Evolutionary conservation across 768 basidiomycete species (phyloP).

Genomic region (Mycena indigotica): DNA sequence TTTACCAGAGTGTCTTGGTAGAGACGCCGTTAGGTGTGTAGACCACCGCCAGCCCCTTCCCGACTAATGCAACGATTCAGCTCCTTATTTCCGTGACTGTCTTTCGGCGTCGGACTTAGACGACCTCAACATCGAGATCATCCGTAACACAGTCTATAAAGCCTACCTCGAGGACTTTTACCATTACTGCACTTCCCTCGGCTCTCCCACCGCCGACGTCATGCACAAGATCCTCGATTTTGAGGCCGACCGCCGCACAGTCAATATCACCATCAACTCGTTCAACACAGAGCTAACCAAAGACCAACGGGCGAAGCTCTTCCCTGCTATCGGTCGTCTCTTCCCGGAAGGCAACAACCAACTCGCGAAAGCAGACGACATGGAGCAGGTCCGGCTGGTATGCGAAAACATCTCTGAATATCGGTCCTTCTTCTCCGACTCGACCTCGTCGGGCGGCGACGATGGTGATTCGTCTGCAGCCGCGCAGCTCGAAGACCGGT

Average conservation of each 20-base stretch:
- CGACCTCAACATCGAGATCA: constrained; percentile 99
- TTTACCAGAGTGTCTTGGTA: constrained; percentile 94
- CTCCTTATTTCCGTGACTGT: constrained; percentile 96
- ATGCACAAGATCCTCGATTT: constrained; percentile 93
- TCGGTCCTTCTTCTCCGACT: constrained; percentile 80
- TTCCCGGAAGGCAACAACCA: constrained; percentile 96
- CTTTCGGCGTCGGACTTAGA: constrained; percentile 94
- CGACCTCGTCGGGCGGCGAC: constrained; percentile 36
- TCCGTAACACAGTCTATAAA: constrained; percentile 98
- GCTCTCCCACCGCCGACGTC: constrained; percentile 84
- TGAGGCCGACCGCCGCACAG: constrained; percentile 94
- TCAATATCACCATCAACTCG: constrained; percentile 99
- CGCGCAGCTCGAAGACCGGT: constrained; percentile 84
- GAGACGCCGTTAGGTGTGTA: constrained; percentile 93
- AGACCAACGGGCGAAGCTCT: constrained; percentile 91
- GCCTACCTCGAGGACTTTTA: constrained; percentile 98
- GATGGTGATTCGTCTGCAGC: constrained; percentile 49
- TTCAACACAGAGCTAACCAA: constrained; percentile 94
- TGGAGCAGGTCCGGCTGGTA: constrained; percentile 86
- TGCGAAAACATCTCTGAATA: constrained; percentile 92
- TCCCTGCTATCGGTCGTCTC: constrained; percentile 90
- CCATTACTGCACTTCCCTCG: constrained; percentile 75
- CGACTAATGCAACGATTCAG: constrained; percentile 35
- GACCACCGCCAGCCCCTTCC: neutral
- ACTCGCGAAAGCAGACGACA: constrained; percentile 90